Percentiles rank a stretch among this genome's conserved stretches.
Conservation (phyloP, 2,329 filamentous ascomycete species). For the Colletotrichum sp. region DNA sequence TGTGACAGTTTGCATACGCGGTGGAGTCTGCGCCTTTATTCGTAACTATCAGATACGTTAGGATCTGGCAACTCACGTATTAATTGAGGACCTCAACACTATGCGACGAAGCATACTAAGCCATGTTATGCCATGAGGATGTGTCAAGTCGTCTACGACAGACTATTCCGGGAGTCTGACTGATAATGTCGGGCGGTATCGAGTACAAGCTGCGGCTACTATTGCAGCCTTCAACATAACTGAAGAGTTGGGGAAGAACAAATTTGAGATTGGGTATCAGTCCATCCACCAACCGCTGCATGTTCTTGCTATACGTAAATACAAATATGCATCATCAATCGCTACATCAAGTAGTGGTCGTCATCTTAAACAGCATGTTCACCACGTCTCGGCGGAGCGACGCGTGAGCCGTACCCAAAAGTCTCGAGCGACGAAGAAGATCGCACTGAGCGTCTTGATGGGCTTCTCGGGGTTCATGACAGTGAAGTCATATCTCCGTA, state of each 20-base stretch:
- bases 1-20: not conserved
- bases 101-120: rapidly evolving
- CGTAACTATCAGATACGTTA: not conserved
- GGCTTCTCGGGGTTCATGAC: slow-evolving; percentile 35
- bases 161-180: not conserved
- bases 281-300: rapidly evolving
- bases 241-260: not conserved
- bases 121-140: not conserved
- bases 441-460: slow-evolving; percentile 34
- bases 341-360: not conserved
- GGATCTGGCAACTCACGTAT: not conserved
- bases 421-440: slow-evolving; percentile 38
- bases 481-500: slow-evolving; percentile 37
- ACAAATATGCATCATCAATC: not conserved
- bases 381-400: not conserved
- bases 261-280: not conserved
- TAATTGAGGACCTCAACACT: not conserved
- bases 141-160: not conserved
- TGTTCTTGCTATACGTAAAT: rapidly evolving
- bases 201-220: not conserved
- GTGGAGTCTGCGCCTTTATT: not conserved
- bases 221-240: rapidly evolving
- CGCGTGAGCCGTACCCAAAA: slow-evolving; percentile 37
- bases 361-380: not conserved
- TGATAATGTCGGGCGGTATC: not conserved